Conservation (phyloP, 2,329 filamentous ascomycete genomes). For the Aspergillus brasiliensis region DNA sequence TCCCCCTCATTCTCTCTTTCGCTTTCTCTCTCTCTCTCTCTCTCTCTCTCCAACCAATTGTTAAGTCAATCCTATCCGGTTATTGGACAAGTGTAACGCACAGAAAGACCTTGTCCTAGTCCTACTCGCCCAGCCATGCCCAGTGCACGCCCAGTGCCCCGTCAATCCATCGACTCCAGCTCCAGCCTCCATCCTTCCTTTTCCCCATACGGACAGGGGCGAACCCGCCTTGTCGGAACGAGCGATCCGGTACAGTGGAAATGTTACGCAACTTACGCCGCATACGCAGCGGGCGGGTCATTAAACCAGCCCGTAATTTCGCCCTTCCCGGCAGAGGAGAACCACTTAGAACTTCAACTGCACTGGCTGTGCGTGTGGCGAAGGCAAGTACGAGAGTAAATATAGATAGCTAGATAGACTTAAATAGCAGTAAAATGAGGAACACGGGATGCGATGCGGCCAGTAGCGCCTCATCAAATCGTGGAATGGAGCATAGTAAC, state of each 20-base stretch:
- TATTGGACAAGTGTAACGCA: not conserved
- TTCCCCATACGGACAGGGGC: conserved; percentile 4
- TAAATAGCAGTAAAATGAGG: too few species aligned
- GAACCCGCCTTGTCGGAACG: conserved; percentile 7
- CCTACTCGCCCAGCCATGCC: not conserved
- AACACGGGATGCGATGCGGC: not conserved
- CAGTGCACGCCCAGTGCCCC: not conserved
- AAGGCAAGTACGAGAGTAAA: not conserved
- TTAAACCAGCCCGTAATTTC: not conserved
- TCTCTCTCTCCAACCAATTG: too few species aligned
- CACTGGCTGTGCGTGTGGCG: not conserved
- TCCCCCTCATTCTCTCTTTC: not conserved
- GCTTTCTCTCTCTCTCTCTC: too few species aligned
- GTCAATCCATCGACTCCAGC: not conserved
- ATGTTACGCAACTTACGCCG: not conserved
- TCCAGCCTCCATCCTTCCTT: not conserved
- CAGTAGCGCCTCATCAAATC: not conserved
- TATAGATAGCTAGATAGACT: not conserved
- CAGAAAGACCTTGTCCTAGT: not conserved
- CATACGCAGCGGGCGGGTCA: not conserved
- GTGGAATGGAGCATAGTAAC: not conserved
- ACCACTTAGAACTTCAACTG: not conserved
- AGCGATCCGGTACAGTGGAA: conserved; percentile 5
- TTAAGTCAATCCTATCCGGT: not conserved
- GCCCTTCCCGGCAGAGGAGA: not conserved